A percentile compares a stretch with the other conserved stretches of the same genome.
phyloP scores from a whole-genome alignment of 2,329 filamentous ascomycete genomes.

The Claviceps fusiformis region DNA sequence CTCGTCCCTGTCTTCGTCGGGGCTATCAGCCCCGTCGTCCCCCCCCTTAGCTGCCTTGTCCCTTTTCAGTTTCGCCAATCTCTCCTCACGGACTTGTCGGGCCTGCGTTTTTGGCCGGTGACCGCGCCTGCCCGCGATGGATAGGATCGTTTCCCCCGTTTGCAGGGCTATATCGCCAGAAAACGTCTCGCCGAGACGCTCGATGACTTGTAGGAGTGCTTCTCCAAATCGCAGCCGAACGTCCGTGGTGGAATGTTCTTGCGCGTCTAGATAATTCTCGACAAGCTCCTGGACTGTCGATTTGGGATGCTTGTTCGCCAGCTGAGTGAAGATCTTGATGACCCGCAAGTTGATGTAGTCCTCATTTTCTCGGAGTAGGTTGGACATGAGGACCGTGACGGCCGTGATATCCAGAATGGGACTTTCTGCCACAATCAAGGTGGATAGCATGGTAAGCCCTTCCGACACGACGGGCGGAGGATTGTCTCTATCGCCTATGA shows the following conservation, averaged over 20 bases:
- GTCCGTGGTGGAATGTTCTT: slow-evolving; percentile 46
- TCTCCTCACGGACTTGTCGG: slow-evolving; percentile 38
- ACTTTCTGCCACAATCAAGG: slow-evolving; percentile 40
- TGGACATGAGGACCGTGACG: slow-evolving; percentile 48
- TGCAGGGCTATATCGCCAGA: slow-evolving; percentile 36
- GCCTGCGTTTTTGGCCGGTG: slow-evolving; percentile 45
- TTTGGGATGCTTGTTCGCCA: slow-evolving; percentile 48
- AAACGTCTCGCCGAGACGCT: slow-evolving; percentile 44
- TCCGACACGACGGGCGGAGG: slow-evolving; percentile 54
- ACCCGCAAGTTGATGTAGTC: slow-evolving; percentile 60
- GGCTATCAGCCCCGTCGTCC: slow-evolving; percentile 30
- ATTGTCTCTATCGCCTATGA: slow-evolving; percentile 42
- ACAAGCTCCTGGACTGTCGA: slow-evolving; percentile 49
- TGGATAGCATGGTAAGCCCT: slow-evolving; percentile 46
- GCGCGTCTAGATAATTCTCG: slow-evolving; percentile 52
- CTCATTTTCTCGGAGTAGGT: slow-evolving; percentile 50
- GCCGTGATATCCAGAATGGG: slow-evolving; percentile 53
- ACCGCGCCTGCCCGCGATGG: slow-evolving; percentile 49
- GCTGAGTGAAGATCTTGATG: slow-evolving; percentile 48
- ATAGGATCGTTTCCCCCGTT: slow-evolving; percentile 45
- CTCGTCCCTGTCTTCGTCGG: slow-evolving; percentile 13
- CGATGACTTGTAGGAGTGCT: slow-evolving; percentile 49
- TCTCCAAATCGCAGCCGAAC: slow-evolving; percentile 56
- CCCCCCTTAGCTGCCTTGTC: slow-evolving; percentile 21
- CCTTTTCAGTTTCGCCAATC: slow-evolving; percentile 32